A percentile compares a stretch with the other conserved stretches of the same genome.
Evolutionary conservation across 1,284 basidiomycete genomes (phyloP).

Genomic region (Laetiporus sulphureus): DNA sequence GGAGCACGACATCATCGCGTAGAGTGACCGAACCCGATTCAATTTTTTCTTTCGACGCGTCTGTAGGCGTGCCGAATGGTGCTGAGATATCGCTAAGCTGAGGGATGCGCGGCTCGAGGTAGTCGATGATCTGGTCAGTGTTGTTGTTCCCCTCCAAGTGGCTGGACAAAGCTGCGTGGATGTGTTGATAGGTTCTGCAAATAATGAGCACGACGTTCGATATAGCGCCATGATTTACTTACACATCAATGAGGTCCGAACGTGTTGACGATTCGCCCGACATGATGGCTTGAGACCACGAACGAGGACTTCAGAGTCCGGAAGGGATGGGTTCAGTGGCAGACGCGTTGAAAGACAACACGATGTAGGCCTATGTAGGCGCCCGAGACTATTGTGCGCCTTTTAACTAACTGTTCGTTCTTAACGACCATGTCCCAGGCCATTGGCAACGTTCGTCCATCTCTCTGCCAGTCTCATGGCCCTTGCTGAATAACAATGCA

Average conservation of each 20-base stretch:
- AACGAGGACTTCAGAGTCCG: constrained; percentile 10
- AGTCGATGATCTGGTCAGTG: constrained; percentile 50
- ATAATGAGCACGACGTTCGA: constrained; percentile 3
- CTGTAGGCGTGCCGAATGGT: constrained; percentile 63
- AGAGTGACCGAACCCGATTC: constrained; percentile 61
- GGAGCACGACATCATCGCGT: constrained; percentile 52
- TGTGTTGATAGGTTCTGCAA: constrained; percentile 56
- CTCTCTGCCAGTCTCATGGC: too few relatives aligned
- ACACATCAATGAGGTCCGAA: constrained; percentile 53
- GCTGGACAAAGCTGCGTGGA: constrained; percentile 55
- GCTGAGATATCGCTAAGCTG: constrained; percentile 48
- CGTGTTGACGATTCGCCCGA: constrained; percentile 38
- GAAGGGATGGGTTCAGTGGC: not conserved
- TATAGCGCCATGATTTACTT: constrained; percentile 17
- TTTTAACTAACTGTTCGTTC: not conserved
- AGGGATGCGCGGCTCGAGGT: constrained; percentile 48
- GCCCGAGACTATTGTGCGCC: not conserved
- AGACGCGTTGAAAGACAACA: not conserved
- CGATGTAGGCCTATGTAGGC: too few relatives aligned
- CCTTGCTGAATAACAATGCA: not conserved
- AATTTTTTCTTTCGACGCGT: constrained; percentile 57
- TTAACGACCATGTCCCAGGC: constrained; percentile 46
- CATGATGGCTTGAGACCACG: constrained; percentile 26
- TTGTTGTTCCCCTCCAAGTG: constrained; percentile 47
- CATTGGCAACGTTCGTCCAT: constrained; percentile 71